Evolutionary conservation across 495 filamentous ascomycete genomes (phyloP), one percentile per base, ranked within the genome.

Genomic region (Daldinia decipiens): DNA sequence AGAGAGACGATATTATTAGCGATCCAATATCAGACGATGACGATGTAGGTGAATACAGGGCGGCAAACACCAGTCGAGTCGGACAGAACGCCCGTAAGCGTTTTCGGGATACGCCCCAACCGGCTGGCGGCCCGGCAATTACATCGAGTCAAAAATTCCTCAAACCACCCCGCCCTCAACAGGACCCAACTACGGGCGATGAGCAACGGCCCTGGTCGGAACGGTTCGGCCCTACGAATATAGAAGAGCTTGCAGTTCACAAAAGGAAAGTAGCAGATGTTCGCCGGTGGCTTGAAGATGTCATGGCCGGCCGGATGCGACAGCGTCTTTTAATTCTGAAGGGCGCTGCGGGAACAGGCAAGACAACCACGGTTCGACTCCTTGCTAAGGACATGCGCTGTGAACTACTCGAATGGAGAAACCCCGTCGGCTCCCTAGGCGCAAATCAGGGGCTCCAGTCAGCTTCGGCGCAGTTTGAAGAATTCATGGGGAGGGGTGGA

Each of bases 251-350:
- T 59, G 95, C 90, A 0, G 94, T 98, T 36, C 93, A 99, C 76
- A 97, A 93, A 80, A 92, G 85, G 73, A 99, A 99, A 79, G 93
- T 98, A 21, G 80, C 86, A 15, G 94, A 98, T 79, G 93, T 98
- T 17, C 85, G 87, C 52, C 82, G 74, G 36, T 98, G 96, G 95
- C 79, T 99, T 45, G 86, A 90, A 54, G 85, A 87, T 68, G 91
- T 91, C 0, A 87, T 95, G 58, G 73, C 80, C 38, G 91, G 93
- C 6, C 84, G 83, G 56, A 80, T 84, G 75, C 80, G 83, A 62
- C 82, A 95, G 84, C 86, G 90, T 76, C 75, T 98, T 39, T 85
- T 98, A 43, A 82, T 98, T 36, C 80, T 99, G 12, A 96, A 93
- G 75, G 96, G 96, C 13, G 88, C 93, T n/a, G 94, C 96, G 19